Evolutionary conservation across 1,284 basidiomycete genomes (phyloP).

Genomic region (Pseudozyma tsukubaensis): DNA sequence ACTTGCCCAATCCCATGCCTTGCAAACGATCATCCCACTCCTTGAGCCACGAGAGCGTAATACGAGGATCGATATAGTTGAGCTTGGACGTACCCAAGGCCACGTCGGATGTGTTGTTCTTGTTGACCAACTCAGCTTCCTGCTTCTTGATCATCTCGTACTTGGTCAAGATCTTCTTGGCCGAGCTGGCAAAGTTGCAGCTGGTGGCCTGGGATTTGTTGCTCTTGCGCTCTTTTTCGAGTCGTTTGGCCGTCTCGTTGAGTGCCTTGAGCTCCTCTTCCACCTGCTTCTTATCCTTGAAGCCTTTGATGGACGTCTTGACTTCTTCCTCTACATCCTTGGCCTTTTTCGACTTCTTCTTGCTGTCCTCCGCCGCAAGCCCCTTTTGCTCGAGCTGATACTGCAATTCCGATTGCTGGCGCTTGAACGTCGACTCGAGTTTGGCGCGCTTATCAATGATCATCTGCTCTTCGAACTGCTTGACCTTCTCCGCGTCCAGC

Average conservation of each 20-base stretch:
- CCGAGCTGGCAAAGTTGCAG: slow-evolving; percentile 69
- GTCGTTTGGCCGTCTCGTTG: slow-evolving; percentile 80
- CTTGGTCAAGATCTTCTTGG: slow-evolving; percentile 76
- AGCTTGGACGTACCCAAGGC: slow-evolving; percentile 67
- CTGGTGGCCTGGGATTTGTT: slow-evolving; percentile 74
- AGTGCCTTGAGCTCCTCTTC: slow-evolving; percentile 77
- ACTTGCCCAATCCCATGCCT: slow-evolving; percentile 36
- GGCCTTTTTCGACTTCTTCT: slow-evolving; percentile 56
- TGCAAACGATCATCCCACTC: slow-evolving; percentile 64
- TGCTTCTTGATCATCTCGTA: slow-evolving; percentile 65
- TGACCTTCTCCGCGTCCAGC: slow-evolving; percentile 90
- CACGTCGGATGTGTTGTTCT: slow-evolving; percentile 66
- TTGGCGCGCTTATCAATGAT: slow-evolving; percentile 74
- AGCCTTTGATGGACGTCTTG: slow-evolving; percentile 48
- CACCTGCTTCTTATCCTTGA: slow-evolving; percentile 60
- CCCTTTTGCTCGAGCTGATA: slow-evolving; percentile 58
- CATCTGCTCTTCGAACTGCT: slow-evolving; percentile 81
- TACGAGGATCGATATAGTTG: slow-evolving; percentile 68
- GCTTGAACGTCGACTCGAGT: slow-evolving; percentile 78
- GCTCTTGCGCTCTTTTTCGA: slow-evolving; percentile 85
- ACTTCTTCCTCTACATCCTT: slow-evolving; percentile 54
- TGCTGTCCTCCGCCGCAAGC: slow-evolving; percentile 33
- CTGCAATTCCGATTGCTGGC: slow-evolving; percentile 60
- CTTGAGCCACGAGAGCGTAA: slow-evolving; percentile 67
- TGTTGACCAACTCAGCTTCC: slow-evolving; percentile 62